Percentiles rank a stretch among this genome's conserved stretches.
phyloP scores from a whole-genome alignment of 768 basidiomycete species.

The Xerocomellus amylosporus region DNA sequence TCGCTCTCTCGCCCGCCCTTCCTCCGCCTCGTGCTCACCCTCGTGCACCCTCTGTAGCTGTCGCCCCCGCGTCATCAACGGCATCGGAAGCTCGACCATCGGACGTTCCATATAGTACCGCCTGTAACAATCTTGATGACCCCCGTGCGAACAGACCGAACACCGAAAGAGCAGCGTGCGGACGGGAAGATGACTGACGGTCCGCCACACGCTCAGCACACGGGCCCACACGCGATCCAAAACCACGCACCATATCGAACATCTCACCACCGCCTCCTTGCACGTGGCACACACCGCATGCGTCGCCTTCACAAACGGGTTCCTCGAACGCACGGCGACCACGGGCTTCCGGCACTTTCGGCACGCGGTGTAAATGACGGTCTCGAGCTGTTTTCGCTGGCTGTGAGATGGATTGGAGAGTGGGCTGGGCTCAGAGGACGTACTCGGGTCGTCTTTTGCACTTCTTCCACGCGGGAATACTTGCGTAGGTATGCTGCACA shows the following conservation, averaged over 20 bases:
- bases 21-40: constrained; percentile 14
- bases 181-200: constrained; percentile 69
- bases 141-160: constrained; percentile 74
- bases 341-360: constrained; percentile 66
- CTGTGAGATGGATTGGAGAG: not conserved
- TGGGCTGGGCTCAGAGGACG: not conserved
- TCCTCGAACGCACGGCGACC: constrained; percentile 37
- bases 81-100: constrained; percentile 42
- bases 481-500: constrained; percentile 78
- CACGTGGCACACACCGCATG: constrained; percentile 60
- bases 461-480: constrained; percentile 47
- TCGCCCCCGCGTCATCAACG: constrained; percentile 21
- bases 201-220: not conserved
- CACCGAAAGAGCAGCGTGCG: constrained; percentile 69
- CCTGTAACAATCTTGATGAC: constrained; percentile 76
- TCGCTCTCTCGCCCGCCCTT: not conserved
- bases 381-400: constrained; percentile 52
- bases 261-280: constrained; percentile 44
- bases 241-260: constrained; percentile 68
- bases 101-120: constrained; percentile 61
- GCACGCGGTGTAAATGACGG: constrained; percentile 68
- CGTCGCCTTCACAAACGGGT: constrained; percentile 36
- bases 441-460: constrained; percentile 56
- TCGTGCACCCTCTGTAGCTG: constrained; percentile 18
- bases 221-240: not conserved